Conservation (phyloP, 1,284 basidiomycete genomes). For the Apiotrichum montevideense region DNA sequence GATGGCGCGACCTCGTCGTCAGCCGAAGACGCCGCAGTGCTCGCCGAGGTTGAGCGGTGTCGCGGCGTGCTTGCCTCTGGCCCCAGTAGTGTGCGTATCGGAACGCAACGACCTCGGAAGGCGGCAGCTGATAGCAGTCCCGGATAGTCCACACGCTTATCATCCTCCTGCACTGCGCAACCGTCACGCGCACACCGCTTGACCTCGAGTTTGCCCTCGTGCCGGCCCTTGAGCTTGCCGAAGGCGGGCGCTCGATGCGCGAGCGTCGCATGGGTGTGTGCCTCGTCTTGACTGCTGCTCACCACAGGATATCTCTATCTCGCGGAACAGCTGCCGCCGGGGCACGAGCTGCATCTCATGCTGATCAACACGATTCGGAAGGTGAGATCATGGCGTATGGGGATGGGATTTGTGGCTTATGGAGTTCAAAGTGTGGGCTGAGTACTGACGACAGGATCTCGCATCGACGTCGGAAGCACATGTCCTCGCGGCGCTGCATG, state of each 20-base stretch:
- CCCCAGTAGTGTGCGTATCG: slow-evolving; percentile 21
- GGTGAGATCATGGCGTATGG: slow-evolving; percentile 13
- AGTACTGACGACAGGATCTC: slow-evolving; percentile 27
- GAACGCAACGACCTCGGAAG: too few relatives aligned
- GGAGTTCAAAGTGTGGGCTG: too few relatives aligned
- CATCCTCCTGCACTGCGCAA: slow-evolving; percentile 32
- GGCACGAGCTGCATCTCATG: slow-evolving; percentile 38
- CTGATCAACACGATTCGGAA: slow-evolving; percentile 46
- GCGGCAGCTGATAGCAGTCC: slow-evolving; percentile 12
- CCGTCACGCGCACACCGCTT: slow-evolving; percentile 9
- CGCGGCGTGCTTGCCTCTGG: slow-evolving; percentile 10
- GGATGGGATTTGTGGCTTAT: too few relatives aligned
- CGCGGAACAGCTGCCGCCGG: slow-evolving; percentile 26
- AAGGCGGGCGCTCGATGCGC: slow-evolving; percentile 26
- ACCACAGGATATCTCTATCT: slow-evolving; percentile 39
- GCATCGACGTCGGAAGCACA: slow-evolving; percentile 21
- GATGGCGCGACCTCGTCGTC: slow-evolving; percentile 23
- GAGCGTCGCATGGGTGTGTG: slow-evolving; percentile 34
- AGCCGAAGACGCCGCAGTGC: slow-evolving; percentile 29
- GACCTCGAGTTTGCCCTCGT: slow-evolving; percentile 34
- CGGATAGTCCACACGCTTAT: slow-evolving; percentile 33
- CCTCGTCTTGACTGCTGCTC: not conserved
- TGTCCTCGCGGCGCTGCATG: slow-evolving; percentile 34
- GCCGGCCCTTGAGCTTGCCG: slow-evolving; percentile 38
- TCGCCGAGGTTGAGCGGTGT: slow-evolving; percentile 19